Base-by-base conservation (phyloP, 345 rosid genomes). In the Geranium brycei region DNA sequence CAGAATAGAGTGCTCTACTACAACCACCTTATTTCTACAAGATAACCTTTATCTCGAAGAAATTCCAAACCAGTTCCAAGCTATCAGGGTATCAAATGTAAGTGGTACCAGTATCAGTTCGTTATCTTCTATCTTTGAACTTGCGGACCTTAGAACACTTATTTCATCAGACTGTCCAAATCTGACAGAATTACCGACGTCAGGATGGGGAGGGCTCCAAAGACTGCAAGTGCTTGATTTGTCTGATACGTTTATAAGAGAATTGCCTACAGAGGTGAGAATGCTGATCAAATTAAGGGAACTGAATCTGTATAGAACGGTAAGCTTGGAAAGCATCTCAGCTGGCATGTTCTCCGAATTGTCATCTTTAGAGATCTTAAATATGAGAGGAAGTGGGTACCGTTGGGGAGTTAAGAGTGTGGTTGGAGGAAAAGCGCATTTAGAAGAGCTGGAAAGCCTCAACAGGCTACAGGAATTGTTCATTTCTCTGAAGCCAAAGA, bases 171-270 rank as follows among this genome's bases (percentile, higher is more conserved):
- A 70, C 41, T 79, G 79, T 56, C 57, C 11, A 64, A 57, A 63
- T 51, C 75, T 83, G 17, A 68, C 71, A 31, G 66, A 71, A 63
- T 53, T 75, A 31, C 81, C 85, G 47, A 47, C 78, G 35, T 35
- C 41, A 4, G 41, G 41, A 35, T 35, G 41, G 41, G 10, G 10
- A 35, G 59, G 64, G 32, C 78, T 80, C 10, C 61, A 28, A 31
- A 77, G 75, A 64, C 66, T 83, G 58, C 76, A 69, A 64, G 65
- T 71, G 51, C 68, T 83, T 47, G 79, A 83, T 72, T 77, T 80
- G 12, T 77, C 63, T 58, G 75, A 72, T 57, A 75, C 85, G 5
- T 58, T 68, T 4, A 71, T 83, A 12, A 51, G 14, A 59, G 53
- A 79, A 53, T 57, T 66, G 12, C 87, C 81, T 2, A 68, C 30